These are phyloP conservation scores for Populus ilicifolia DNA, from an alignment of 345 rosid genomes.

Conservation along the genomic window DNA sequence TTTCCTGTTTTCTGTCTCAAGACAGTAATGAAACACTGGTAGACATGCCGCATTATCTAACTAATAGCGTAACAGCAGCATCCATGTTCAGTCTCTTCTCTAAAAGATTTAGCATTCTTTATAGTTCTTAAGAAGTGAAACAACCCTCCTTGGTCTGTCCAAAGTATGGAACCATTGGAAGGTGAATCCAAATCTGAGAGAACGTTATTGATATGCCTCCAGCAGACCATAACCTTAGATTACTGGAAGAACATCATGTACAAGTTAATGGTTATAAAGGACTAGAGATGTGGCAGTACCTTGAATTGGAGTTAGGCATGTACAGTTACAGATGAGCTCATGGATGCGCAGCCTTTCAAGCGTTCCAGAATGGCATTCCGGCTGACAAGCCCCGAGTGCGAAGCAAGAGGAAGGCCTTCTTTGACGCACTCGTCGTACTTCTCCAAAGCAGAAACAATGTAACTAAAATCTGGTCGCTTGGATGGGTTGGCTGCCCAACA, in stretches of 20 bases:
- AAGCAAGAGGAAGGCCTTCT: slow-evolving; percentile 83
- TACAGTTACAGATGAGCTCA: slow-evolving; percentile 72
- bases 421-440: slow-evolving; percentile 78
- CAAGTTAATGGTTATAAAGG: slow-evolving; percentile 14
- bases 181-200: background rate
- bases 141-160: background rate
- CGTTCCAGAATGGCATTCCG: slow-evolving; percentile 64
- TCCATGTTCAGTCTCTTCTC: background rate
- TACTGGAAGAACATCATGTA: slow-evolving; percentile 16
- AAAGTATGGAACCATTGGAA: slow-evolving; percentile 11
- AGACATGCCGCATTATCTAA: background rate
- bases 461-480: slow-evolving; percentile 81
- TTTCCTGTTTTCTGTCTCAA: too few species aligned
- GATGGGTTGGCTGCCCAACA: slow-evolving; percentile 92
- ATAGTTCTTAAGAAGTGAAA: background rate
- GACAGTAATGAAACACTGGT: too few species aligned
- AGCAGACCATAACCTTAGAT: slow-evolving; percentile 10
- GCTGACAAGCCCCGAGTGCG: slow-evolving; percentile 61
- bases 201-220: slow-evolving; percentile 2
- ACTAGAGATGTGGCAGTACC: slow-evolving; percentile 12
- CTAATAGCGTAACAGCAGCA: background rate
- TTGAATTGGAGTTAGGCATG: slow-evolving; percentile 51
- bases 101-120: background rate
- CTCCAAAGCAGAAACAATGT: slow-evolving; percentile 75
- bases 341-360: slow-evolving; percentile 67